Conservation (phyloP, 192 early-diverging fungal species). For the Coemansia sp. region DNA sequence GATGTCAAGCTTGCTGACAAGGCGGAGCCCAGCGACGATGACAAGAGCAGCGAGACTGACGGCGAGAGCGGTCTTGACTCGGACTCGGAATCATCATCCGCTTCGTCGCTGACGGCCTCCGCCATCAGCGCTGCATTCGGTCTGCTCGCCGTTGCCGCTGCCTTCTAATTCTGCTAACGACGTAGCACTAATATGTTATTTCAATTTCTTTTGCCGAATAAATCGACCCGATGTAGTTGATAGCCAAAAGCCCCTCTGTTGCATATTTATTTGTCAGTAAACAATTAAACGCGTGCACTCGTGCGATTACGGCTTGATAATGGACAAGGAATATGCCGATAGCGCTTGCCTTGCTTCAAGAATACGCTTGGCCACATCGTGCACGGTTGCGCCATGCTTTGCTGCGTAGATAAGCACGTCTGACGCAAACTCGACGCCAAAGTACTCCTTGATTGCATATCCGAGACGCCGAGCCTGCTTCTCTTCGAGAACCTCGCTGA, state of each 20-base stretch:
- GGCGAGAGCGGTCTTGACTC: background rate
- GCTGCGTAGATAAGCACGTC: constrained; percentile 49
- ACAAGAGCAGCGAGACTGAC: constrained; percentile 8
- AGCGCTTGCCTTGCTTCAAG: constrained; percentile 59
- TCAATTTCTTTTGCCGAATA: background rate
- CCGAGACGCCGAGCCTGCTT: constrained; percentile 69
- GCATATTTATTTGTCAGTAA: background rate
- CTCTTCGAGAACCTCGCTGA: constrained; percentile 53
- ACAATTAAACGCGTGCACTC: background rate
- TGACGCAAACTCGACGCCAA: constrained; percentile 82
- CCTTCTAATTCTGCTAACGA: constrained; percentile 8
- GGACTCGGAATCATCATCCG: background rate
- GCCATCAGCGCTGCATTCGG: constrained; percentile 28
- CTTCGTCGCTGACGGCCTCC: constrained; percentile 9
- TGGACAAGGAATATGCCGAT: constrained; percentile 52
- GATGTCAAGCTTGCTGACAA: constrained; percentile 43
- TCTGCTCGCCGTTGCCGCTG: constrained; percentile 24
- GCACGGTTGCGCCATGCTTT: constrained; percentile 55
- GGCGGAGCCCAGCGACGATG: background rate
- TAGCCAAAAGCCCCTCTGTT: background rate
- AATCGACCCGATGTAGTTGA: background rate
- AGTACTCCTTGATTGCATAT: constrained; percentile 78
- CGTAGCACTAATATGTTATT: background rate
- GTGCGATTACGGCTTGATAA: constrained; percentile 16
- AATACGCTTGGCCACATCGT: constrained; percentile 56